phyloP scores from a whole-genome alignment of 257 asterid genomes.

The Echites panduratus region DNA sequence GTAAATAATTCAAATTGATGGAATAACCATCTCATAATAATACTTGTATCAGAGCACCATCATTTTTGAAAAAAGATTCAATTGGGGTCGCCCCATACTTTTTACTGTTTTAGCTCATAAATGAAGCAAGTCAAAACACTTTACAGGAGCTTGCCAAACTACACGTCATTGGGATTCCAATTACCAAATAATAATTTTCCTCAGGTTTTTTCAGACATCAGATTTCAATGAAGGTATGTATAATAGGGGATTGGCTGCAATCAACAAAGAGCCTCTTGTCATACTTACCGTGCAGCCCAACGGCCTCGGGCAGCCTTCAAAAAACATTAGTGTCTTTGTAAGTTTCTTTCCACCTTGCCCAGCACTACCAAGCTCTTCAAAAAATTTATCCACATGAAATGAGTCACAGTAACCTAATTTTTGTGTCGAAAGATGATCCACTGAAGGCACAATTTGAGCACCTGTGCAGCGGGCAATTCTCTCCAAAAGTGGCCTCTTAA shows the following conservation, averaged over 20 bases:
- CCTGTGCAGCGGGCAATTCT: slow-evolving; percentile 85
- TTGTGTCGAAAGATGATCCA: slow-evolving; percentile 64
- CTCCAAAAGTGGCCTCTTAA: slow-evolving; percentile 73
- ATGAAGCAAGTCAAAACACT: neutral
- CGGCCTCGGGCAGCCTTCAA: slow-evolving; percentile 80
- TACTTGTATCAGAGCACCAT: neutral
- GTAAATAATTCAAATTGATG: neutral
- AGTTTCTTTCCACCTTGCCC: slow-evolving; percentile 59
- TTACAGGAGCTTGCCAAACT: neutral
- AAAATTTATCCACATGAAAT: slow-evolving; percentile 65
- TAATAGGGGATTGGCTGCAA: neutral
- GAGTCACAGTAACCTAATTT: slow-evolving; percentile 69
- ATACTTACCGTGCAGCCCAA: slow-evolving; percentile 76
- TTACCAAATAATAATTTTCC: neutral
- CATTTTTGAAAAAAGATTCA: neutral
- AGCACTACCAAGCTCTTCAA: slow-evolving; percentile 72
- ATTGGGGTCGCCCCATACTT: too few species aligned
- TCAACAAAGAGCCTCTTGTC: slow-evolving; percentile 9
- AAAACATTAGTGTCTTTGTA: slow-evolving; percentile 73
- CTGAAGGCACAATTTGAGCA: slow-evolving; percentile 65
- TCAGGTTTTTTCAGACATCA: neutral
- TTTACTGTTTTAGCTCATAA: neutral
- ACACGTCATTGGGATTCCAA: neutral
- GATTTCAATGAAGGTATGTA: neutral
- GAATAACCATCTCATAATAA: neutral